A percentile compares a stretch with the other conserved stretches of the same genome.
These are phyloP conservation scores for Candida silvicultrix DNA, from an alignment of 805 yeast genomes.

Conservation along the genomic window DNA sequence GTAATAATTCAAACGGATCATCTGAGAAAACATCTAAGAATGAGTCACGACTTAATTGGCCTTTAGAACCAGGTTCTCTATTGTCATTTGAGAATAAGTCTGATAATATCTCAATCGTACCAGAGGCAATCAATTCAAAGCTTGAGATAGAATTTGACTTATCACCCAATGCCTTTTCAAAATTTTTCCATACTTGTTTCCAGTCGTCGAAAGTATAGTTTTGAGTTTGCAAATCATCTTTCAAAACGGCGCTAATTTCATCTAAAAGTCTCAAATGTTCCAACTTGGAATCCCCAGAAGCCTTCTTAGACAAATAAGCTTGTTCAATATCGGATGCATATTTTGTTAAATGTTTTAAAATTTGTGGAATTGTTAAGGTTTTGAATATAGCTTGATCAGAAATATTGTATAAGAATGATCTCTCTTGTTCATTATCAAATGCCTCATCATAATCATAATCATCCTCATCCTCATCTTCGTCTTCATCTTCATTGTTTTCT, in stretches of 20 bases:
- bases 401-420: neutral
- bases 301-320: slow-evolving; percentile 21
- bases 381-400: slow-evolving; percentile 5
- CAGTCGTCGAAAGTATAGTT: slow-evolving; percentile 23
- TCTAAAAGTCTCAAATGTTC: slow-evolving; percentile 25
- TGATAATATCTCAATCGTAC: slow-evolving; percentile 43
- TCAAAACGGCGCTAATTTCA: slow-evolving; percentile 14
- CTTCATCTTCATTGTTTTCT: slow-evolving; percentile 14
- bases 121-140: slow-evolving; percentile 69
- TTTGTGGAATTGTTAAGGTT: slow-evolving; percentile 1
- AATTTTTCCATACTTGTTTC: slow-evolving; percentile 30
- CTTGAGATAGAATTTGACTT: slow-evolving; percentile 44
- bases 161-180: slow-evolving; percentile 29
- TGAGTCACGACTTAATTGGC: slow-evolving; percentile 32
- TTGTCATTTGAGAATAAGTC: slow-evolving; percentile 25
- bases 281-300: slow-evolving; percentile 16
- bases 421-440: slow-evolving; percentile 16
- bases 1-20: slow-evolving; percentile 36
- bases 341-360: slow-evolving; percentile 8
- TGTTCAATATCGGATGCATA: slow-evolving; percentile 24
- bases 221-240: slow-evolving; percentile 2
- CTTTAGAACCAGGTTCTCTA: slow-evolving; percentile 16
- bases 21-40: slow-evolving; percentile 35
- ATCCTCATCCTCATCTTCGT: neutral
- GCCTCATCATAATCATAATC: slow-evolving; percentile 13